These are phyloP conservation scores for Mucor velutinosus DNA, from an alignment of 371 early-diverging fungal species.

Conservation along the genomic window DNA sequence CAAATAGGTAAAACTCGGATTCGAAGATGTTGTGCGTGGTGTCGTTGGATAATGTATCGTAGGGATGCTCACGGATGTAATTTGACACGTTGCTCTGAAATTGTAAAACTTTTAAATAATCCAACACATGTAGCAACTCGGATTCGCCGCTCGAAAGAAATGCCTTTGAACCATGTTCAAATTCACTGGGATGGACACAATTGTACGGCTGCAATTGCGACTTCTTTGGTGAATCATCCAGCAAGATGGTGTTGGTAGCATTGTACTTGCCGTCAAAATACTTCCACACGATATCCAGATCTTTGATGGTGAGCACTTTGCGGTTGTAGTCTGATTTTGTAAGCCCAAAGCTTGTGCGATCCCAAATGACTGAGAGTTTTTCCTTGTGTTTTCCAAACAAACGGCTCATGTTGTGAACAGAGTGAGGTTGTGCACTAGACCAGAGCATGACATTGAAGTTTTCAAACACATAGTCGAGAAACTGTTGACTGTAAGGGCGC, in stretches of 20 bases:
- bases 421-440: constrained; percentile 72
- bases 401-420: constrained; percentile 60
- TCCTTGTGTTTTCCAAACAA: constrained; percentile 45
- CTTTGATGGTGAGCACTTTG: constrained; percentile 66
- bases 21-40: neutral
- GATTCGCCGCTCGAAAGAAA: constrained; percentile 37
- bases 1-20: constrained; percentile 3
- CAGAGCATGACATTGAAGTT: constrained; percentile 78
- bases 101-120: constrained; percentile 48
- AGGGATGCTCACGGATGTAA: constrained; percentile 60
- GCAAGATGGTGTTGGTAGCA: constrained; percentile 66
- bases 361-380: constrained; percentile 60
- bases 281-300: constrained; percentile 60
- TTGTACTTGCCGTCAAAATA: constrained; percentile 44
- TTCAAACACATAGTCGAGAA: constrained; percentile 62
- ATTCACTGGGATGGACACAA: constrained; percentile 45
- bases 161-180: constrained; percentile 17
- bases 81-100: constrained; percentile 52
- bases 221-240: constrained; percentile 73
- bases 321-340: constrained; percentile 39
- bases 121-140: constrained; percentile 52
- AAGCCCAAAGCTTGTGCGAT: constrained; percentile 61
- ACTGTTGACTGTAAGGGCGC: constrained; percentile 59
- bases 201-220: constrained; percentile 66
- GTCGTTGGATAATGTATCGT: neutral